Percentiles rank a stretch among this genome's conserved stretches.
These are phyloP conservation scores for Linnemannia hyalina DNA, from an alignment of 192 early-diverging fungal genomes.

Conservation along the genomic window DNA sequence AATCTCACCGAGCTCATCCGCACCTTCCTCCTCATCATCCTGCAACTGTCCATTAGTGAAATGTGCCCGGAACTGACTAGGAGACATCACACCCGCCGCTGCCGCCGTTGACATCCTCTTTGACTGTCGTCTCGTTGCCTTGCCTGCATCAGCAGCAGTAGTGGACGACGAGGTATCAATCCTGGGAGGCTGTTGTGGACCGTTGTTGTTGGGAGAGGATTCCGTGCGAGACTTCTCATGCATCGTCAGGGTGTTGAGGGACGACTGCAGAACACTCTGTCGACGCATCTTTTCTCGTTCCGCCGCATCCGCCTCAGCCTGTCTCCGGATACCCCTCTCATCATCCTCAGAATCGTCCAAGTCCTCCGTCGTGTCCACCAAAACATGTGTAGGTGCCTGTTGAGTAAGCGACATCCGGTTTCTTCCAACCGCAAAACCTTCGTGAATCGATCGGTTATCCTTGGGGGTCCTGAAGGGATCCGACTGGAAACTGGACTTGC, in stretches of 20 bases:
- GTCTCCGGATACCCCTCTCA: background rate
- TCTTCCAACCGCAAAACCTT: constrained; percentile 16
- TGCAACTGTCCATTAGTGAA: constrained; percentile 30
- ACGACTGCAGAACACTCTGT: constrained; percentile 34
- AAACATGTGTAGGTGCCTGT: constrained; percentile 28
- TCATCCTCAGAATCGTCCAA: constrained; percentile 31
- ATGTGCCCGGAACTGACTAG: constrained; percentile 32
- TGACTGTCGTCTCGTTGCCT: constrained; percentile 15
- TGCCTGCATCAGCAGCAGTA: background rate
- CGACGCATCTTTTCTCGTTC: constrained; percentile 19
- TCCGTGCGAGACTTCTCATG: constrained; percentile 23
- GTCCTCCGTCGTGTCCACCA: constrained; percentile 40
- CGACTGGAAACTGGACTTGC: constrained; percentile 52
- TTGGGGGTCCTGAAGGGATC: constrained; percentile 54
- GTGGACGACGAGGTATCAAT: constrained; percentile 16
- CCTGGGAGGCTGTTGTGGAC: constrained; percentile 9
- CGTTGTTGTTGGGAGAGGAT: background rate
- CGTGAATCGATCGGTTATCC: constrained; percentile 36
- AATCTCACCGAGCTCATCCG: background rate
- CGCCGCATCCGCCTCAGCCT: background rate
- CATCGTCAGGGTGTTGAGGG: constrained; percentile 31
- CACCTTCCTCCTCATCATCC: constrained; percentile 24
- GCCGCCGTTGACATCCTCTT: constrained; percentile 18
- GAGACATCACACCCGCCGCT: constrained; percentile 14
- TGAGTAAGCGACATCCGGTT: constrained; percentile 6